A percentile compares a stretch with the other conserved stretches of the same genome.
Evolutionary conservation across 495 filamentous ascomycete genomes (phyloP).

Genomic region (Neurospora tetraspora): DNA sequence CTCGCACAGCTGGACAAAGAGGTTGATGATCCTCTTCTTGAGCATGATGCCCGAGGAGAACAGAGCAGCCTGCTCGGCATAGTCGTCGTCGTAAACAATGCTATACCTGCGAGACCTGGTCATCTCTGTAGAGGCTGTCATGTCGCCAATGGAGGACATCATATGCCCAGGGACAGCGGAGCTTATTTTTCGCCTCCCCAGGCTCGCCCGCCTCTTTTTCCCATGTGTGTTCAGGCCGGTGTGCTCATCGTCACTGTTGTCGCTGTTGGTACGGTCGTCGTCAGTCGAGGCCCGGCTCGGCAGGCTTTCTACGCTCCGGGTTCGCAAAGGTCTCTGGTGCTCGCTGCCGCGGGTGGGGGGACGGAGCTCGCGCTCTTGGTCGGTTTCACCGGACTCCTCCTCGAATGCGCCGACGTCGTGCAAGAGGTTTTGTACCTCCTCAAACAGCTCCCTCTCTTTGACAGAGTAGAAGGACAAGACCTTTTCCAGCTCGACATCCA

Average conservation of each 20-base stretch:
- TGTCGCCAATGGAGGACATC: slow-evolving; percentile 36
- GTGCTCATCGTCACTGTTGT: slow-evolving; percentile 60
- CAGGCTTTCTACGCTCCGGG: slow-evolving; percentile 23
- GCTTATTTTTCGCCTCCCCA: slow-evolving; percentile 25
- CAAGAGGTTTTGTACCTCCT: slow-evolving; percentile 66
- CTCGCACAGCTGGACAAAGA: slow-evolving; percentile 91
- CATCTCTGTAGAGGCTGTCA: slow-evolving; percentile 46
- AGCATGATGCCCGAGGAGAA: slow-evolving; percentile 77
- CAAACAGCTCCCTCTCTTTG: slow-evolving; percentile 77
- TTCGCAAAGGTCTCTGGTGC: slow-evolving; percentile 1
- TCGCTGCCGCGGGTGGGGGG: slow-evolving; percentile 22
- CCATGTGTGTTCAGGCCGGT: slow-evolving; percentile 39
- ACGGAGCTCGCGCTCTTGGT: slow-evolving; percentile 30
- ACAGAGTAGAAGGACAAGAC: slow-evolving; percentile 79
- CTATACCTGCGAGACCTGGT: slow-evolving; percentile 46
- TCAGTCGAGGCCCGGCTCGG: slow-evolving; percentile 37
- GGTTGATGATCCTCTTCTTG: slow-evolving; percentile 78
- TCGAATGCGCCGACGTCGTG: slow-evolving; percentile 66
- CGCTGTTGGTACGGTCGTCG: slow-evolving; percentile 39
- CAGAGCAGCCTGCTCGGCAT: slow-evolving; percentile 60
- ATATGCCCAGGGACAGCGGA: slow-evolving; percentile 15
- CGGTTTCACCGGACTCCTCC: slow-evolving; percentile 48
- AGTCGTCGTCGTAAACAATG: slow-evolving; percentile 60
- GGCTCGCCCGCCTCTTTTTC: slow-evolving; percentile 18
- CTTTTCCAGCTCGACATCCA: slow-evolving; percentile 89